Base-by-base conservation (phyloP, 164 flowering plant species). In the Pachysandra terminalis region DNA sequence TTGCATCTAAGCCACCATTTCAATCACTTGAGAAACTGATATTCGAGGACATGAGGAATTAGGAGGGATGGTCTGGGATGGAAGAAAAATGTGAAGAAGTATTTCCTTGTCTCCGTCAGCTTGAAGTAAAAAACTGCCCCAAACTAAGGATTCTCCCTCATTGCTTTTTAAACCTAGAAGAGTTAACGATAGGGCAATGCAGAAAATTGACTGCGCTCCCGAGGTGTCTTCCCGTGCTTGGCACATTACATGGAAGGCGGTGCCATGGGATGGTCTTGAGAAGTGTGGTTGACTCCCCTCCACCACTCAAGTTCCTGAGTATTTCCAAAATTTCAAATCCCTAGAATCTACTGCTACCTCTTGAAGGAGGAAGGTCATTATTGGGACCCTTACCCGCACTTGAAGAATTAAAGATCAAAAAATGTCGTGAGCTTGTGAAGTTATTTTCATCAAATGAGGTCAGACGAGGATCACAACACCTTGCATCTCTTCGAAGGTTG, bases 71-170 rank as follows among this genome's bases (percentile, higher is more conserved):
- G 81, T 22, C 10, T n/a, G 64, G 49, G 13, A 22, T 14, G 21
- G 25, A 25, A 53, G 52, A 52, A 19, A 40, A 12, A 19, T 3
- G 7, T 32, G 37, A 7, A 32, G 68, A 64, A 40, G 65, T 48
- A 15, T 70, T 73, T 19, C 68, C 71, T 54, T 32, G 62, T 70
- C 77, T 78, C 19, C 9, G 24, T 4, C 70, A 72, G 54, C 73
- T 77, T 61, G 40, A 21, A 0, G 58, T 74, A 23, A 17, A 28
- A 5, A 16, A 56, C 4, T 74, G 76, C 25, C 70, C 76, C 26
- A 69, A 74, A 8, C 48, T 67, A 22, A 37, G 62, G 56, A 58
- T 13, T 28, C 17, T 67, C 40, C 32, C 10, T 27, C 41, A 45
- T 21, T 10, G 14, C 32, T 73, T 1, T 6, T 1, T 0, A 41